These are phyloP conservation scores for Amphicarpaea edgeworthii DNA, from an alignment of 306 rosid species.

Conservation along the genomic window DNA sequence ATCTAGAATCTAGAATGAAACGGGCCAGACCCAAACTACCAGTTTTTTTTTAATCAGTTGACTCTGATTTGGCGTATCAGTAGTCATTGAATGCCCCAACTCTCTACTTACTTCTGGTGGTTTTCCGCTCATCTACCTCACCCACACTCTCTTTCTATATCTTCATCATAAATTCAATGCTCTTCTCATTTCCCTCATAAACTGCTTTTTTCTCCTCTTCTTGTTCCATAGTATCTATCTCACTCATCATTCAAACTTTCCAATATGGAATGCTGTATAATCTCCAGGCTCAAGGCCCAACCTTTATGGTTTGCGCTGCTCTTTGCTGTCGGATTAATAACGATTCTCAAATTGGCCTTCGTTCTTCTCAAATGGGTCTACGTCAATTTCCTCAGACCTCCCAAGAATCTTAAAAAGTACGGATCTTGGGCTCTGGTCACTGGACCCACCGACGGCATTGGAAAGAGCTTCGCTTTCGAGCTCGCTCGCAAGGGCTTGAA, in stretches of 20 bases:
- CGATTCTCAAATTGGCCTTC: constrained; percentile 49
- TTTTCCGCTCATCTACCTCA: constrained; percentile 81
- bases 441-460: constrained; percentile 89
- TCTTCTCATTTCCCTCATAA: background rate
- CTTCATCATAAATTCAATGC: constrained; percentile 31
- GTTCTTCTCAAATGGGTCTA: constrained; percentile 66
- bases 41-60: too few relatives aligned
- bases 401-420: constrained; percentile 71
- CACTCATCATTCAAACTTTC: background rate
- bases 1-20: too few relatives aligned
- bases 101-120: constrained; percentile 55
- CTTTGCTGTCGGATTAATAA: constrained; percentile 57
- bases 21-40: too few relatives aligned
- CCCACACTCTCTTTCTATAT: background rate
- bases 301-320: constrained; percentile 65
- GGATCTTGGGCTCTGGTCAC: constrained; percentile 89
- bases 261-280: constrained; percentile 58
- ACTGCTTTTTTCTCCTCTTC: too few relatives aligned
- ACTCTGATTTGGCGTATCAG: background rate
- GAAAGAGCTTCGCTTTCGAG: constrained; percentile 78
- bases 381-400: constrained; percentile 75
- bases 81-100: constrained; percentile 18
- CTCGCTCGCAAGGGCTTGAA: constrained; percentile 78
- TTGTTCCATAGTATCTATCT: too few relatives aligned
- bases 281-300: constrained; percentile 61